Conservation (phyloP, 768 basidiomycete genomes). For the Psilocybe sp. region DNA sequence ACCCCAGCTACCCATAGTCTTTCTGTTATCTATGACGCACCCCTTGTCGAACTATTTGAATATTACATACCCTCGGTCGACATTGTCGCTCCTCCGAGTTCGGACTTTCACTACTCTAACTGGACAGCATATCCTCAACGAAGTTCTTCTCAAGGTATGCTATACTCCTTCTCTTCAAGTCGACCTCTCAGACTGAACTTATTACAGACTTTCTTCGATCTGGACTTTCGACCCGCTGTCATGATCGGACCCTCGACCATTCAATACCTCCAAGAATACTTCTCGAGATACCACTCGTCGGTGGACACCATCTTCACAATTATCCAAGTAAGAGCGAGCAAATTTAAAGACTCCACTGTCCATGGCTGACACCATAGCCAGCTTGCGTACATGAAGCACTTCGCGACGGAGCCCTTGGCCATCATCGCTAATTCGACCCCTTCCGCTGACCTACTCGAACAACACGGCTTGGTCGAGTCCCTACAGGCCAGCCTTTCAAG, state of each 20-base stretch:
- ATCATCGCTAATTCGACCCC: conserved; percentile 34
- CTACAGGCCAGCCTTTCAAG: conserved; percentile 7
- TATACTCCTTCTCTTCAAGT: background rate
- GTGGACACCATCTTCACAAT: conserved; percentile 54
- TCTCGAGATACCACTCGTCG: conserved; percentile 52
- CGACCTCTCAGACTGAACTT: background rate
- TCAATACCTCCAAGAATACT: conserved; percentile 56
- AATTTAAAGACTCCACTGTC: background rate
- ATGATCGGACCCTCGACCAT: conserved; percentile 59
- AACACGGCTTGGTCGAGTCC: conserved; percentile 13
- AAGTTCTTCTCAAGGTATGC: conserved; percentile 52
- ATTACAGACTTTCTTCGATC: conserved; percentile 51
- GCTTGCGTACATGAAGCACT: conserved; percentile 71
- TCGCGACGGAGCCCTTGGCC: conserved; percentile 53
- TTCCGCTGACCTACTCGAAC: conserved; percentile 7
- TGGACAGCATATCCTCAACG: conserved; percentile 46
- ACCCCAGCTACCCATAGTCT: conserved; percentile 57
- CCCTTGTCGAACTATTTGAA: conserved; percentile 61
- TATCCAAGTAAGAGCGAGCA: conserved; percentile 49
- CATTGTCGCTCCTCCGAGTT: conserved; percentile 55
- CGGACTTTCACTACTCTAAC: conserved; percentile 48
- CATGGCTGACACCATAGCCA: conserved; percentile 21
- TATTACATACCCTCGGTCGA: conserved; percentile 54
- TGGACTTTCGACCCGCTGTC: conserved; percentile 55
- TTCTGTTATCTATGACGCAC: conserved; percentile 59